phyloP scores from a whole-genome alignment of 2,329 filamentous ascomycete species.

The Xylaria sp. region DNA sequence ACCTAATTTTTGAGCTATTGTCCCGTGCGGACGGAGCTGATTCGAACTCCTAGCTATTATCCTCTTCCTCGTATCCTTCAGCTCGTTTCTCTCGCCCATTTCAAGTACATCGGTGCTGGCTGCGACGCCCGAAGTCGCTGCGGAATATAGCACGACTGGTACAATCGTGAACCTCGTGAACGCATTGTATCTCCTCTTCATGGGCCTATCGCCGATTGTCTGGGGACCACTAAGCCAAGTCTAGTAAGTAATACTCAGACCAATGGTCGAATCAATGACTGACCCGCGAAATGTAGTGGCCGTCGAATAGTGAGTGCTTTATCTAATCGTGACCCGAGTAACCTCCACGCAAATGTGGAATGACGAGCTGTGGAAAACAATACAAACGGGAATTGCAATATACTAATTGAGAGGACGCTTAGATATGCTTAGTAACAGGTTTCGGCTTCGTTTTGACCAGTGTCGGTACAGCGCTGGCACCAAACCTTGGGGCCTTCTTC shows the following conservation, averaged over 20 bases:
- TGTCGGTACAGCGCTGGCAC: slow-evolving; percentile 77
- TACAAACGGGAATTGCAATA: not conserved
- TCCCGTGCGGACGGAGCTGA: slow-evolving; percentile 13
- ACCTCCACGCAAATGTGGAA: not conserved
- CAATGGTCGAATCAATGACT: slow-evolving; percentile 1
- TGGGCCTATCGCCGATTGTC: slow-evolving; percentile 76
- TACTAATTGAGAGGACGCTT: slow-evolving; percentile 16
- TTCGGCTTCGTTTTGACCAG: slow-evolving; percentile 74
- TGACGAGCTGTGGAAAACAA: not conserved
- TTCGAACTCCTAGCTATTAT: slow-evolving; percentile 59
- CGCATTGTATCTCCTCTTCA: slow-evolving; percentile 76
- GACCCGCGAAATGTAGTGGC: slow-evolving; percentile 50
- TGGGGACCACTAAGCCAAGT: slow-evolving; percentile 79
- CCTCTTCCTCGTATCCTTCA: slow-evolving; percentile 76
- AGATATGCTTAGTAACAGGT: slow-evolving; percentile 70
- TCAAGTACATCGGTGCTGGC: slow-evolving; percentile 79
- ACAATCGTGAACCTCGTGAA: slow-evolving; percentile 79
- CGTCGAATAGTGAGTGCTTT: slow-evolving; percentile 62
- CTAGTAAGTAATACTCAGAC: slow-evolving; percentile 50
- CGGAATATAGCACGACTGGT: slow-evolving; percentile 71
- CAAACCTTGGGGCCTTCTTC: slow-evolving; percentile 77
- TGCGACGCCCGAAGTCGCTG: slow-evolving; percentile 78
- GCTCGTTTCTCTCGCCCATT: slow-evolving; percentile 79
- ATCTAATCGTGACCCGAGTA: not conserved
- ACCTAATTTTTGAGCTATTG: not conserved